Evolutionary conservation across 768 basidiomycete species (phyloP).

Genomic region (Hortiboletus flavorubellus): DNA sequence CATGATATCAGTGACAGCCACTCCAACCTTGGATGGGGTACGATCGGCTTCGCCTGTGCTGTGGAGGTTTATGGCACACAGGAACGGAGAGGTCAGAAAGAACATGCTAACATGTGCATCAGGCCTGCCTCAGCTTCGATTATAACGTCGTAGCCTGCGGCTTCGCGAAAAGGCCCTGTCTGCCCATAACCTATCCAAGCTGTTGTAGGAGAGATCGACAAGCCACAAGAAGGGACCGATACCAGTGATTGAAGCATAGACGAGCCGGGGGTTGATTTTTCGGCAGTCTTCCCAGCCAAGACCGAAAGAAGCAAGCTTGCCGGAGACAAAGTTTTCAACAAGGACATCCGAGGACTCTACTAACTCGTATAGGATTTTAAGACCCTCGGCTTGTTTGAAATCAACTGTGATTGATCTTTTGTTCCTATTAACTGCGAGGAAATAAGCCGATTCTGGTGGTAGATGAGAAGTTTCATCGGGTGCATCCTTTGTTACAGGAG

Average conservation of each 20-base stretch:
- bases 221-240: constrained; percentile 11
- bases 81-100: constrained; percentile 9
- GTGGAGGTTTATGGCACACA: constrained; percentile 10
- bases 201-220: not conserved
- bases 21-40: constrained; percentile 90
- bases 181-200: constrained; percentile 66
- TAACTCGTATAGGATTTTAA: constrained; percentile 69
- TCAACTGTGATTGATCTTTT: constrained; percentile 89
- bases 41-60: constrained; percentile 89
- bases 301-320: constrained; percentile 82
- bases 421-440: constrained; percentile 84
- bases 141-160: constrained; percentile 86
- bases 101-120: constrained; percentile 78
- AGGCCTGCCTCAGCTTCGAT: constrained; percentile 90
- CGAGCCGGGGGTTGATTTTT: constrained; percentile 71
- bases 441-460: constrained; percentile 91
- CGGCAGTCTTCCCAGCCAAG: constrained; percentile 82
- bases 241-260: constrained; percentile 92
- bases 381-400: constrained; percentile 75
- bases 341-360: constrained; percentile 76
- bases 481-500: constrained; percentile 44
- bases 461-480: constrained; percentile 58
- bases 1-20: constrained; percentile 87
- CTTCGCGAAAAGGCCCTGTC: constrained; percentile 80
- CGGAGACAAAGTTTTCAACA: constrained; percentile 85